These are phyloP conservation scores for Paspalum vaginatum DNA, from an alignment of 176 grass and related monocot species.

Conservation along the genomic window DNA sequence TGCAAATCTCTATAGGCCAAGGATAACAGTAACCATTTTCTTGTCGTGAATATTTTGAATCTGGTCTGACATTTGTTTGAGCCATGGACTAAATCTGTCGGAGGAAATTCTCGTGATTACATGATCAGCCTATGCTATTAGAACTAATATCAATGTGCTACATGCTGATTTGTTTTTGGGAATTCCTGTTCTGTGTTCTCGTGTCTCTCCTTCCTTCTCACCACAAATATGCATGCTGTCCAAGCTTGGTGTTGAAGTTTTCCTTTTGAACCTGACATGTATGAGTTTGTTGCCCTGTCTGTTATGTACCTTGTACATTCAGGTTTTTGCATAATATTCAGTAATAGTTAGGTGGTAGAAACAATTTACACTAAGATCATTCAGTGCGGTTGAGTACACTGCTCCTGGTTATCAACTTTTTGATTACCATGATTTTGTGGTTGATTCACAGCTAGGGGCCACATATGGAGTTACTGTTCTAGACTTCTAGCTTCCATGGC, in stretches of 20 bases:
- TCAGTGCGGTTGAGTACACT: not conserved
- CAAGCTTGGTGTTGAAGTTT: not conserved
- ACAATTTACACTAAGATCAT: not conserved
- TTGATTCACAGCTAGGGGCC: not conserved
- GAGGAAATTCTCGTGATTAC: not conserved
- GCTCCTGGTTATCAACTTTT: not conserved
- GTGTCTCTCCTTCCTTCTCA: not conserved
- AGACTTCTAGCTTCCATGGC: not conserved
- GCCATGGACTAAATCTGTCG: not conserved
- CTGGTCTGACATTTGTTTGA: not conserved
- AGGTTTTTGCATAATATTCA: not conserved
- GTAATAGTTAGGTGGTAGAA: not conserved
- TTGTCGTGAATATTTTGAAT: conserved; percentile 3
- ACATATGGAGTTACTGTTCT: not conserved
- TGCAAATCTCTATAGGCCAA: not conserved
- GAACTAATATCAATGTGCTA: not conserved
- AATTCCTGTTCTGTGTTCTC: not conserved
- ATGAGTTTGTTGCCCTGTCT: not conserved
- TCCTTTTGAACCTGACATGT: not conserved
- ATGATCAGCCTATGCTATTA: not conserved
- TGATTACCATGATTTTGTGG: not conserved
- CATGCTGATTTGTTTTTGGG: not conserved
- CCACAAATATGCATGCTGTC: not conserved
- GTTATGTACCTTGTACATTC: not conserved
- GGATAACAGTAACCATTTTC: not conserved